These are phyloP conservation scores for Penicillium sp. DNA, from an alignment of 2,329 filamentous ascomycete genomes.

Conservation along the genomic window DNA sequence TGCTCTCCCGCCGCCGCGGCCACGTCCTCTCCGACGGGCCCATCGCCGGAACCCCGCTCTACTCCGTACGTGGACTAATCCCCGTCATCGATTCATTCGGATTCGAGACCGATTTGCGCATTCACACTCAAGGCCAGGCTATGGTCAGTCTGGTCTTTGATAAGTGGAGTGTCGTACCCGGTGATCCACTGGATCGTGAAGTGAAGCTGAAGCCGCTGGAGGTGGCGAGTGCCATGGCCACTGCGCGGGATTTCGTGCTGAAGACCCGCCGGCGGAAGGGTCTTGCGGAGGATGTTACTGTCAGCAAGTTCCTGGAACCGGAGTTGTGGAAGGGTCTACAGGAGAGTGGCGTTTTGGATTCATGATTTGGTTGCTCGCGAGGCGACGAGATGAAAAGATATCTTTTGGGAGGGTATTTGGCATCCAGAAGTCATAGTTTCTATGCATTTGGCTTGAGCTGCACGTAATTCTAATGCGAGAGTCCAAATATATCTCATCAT, in stretches of 20 bases:
- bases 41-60: constrained; percentile 90
- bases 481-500: constrained; percentile 13
- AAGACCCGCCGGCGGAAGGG: constrained; percentile 95
- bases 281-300: constrained; percentile 89
- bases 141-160: constrained; percentile 93
- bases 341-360: constrained; percentile 83
- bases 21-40: constrained; percentile 94
- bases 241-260: constrained; percentile 91
- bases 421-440: constrained; percentile 16
- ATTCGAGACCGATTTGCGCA: constrained; percentile 95
- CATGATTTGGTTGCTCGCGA: constrained; percentile 32
- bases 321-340: constrained; percentile 87
- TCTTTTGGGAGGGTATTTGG: constrained; percentile 6
- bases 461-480: constrained; percentile 28
- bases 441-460: constrained; percentile 8
- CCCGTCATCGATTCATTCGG: constrained; percentile 97
- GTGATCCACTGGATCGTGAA: constrained; percentile 88
- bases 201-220: constrained; percentile 81
- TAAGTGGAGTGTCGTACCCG: constrained; percentile 92
- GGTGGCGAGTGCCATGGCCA: constrained; percentile 83
- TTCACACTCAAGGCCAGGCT: constrained; percentile 91
- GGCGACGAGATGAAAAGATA: constrained; percentile 3
- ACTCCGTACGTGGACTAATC: constrained; percentile 85
- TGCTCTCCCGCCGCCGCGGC: constrained; percentile 81
- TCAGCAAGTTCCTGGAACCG: constrained; percentile 94